Conservation (phyloP, 2,329 filamentous ascomycete genomes). For the Diaporthe sp. region DNA sequence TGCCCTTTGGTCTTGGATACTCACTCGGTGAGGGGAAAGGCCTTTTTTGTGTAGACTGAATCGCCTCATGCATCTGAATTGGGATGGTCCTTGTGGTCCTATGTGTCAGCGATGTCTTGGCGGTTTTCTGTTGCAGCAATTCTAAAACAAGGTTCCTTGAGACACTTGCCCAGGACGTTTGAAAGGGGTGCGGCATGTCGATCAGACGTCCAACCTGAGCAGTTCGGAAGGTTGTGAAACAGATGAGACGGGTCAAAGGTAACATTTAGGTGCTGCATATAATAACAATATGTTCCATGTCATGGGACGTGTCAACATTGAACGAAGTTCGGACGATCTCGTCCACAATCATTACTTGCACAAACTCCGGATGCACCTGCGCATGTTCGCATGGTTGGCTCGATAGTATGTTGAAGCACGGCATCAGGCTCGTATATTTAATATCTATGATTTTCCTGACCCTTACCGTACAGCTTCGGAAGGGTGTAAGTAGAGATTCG, state of each 20-base stretch:
- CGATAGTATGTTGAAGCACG: no score
- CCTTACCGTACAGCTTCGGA: no score
- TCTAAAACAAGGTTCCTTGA: background rate
- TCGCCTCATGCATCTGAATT: background rate
- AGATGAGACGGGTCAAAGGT: background rate
- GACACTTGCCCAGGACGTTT: background rate
- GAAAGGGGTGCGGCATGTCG: background rate
- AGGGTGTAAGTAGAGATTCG: no score
- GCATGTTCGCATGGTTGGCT: no score
- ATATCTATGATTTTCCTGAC: no score
- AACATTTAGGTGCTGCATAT: background rate
- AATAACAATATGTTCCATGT: background rate
- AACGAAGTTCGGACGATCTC: background rate
- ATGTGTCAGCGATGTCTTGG: slow-evolving; percentile 8
- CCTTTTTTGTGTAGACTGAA: background rate
- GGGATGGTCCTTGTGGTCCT: background rate
- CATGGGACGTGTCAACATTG: no score
- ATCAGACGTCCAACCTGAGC: background rate
- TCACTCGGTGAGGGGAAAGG: background rate
- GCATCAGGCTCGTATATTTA: no score
- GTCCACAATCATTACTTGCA: no score
- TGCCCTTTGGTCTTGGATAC: no score
- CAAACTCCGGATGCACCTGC: no score
- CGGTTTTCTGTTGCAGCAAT: background rate
- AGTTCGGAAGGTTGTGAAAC: background rate